Base-by-base conservation (phyloP, 2,329 filamentous ascomycete species). In the Metarhizium rileyi region DNA sequence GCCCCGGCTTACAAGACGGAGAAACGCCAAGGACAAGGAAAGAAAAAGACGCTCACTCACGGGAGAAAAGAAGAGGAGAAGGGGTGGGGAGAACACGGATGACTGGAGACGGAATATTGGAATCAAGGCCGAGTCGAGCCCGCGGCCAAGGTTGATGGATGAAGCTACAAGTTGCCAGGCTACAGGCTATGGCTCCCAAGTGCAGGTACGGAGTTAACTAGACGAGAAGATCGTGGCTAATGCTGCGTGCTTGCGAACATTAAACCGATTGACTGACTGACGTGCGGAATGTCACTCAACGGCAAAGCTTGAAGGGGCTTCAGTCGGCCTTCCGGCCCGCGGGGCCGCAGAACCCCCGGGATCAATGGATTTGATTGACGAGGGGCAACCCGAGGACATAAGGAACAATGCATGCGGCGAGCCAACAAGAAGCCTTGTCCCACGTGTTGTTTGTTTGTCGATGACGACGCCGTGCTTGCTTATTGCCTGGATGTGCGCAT, bases 131-230 rank as follows among this genome's bases (percentile, higher is more conserved):
- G n/a, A 45, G 43, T 28, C 43, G 26, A 42, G 46, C 20, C 25
- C 25, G 46, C 43, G 36, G 25, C 25, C 47, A 44, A n/a, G n/a
- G n/a, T n/a, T n/a, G 48, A 42, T 46, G 43, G n/a, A 47, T 46
- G 48, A 50, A 26, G 44, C 43, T 46, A 48, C 36, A 48, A 20
- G 25, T 44, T 18, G 8, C 23, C 36, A 48, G 14, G 25, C 38
- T 18, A 9, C 23, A 51, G 45, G 50, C 54, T 56, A 56, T 56
- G 53, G n/a, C 54, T 56, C 53, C 54, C 55, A 56, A 56, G 54
- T 56, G 54, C 54, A 56, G 54, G 54, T 56, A n/a, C n/a, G n/a
- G n/a, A n/a, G n/a, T n/a, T n/a, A n/a, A n/a, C n/a, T n/a, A 47
- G 30, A 52, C 38, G 40, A 47, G 30, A 40, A 50, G 41, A 50